Evolutionary conservation across 2,329 filamentous ascomycete genomes (phyloP).

Genomic region (Sporothrix sp.): DNA sequence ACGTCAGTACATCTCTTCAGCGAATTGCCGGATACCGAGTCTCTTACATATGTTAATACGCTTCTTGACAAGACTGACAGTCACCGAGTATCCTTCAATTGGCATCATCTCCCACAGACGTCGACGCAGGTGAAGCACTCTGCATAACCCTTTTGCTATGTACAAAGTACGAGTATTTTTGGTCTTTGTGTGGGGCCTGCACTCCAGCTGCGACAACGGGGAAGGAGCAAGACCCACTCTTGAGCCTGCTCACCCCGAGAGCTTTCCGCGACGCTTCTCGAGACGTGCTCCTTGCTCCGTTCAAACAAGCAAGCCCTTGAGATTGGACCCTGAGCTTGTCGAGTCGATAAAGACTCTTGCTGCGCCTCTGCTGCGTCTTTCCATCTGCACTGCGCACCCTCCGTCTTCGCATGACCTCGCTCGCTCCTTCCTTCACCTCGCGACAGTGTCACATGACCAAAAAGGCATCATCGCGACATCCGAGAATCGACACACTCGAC

Average conservation of each 20-base stretch:
- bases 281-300: not conserved
- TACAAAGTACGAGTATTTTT: not conserved
- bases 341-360: too few relatives aligned
- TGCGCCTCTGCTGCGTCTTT: not conserved
- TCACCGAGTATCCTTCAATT: too few relatives aligned
- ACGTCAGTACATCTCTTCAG: too few relatives aligned
- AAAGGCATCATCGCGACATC: slow-evolving; percentile 1
- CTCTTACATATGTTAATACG: too few relatives aligned
- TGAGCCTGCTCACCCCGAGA: not conserved
- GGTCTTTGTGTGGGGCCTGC: not conserved
- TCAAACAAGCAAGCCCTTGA: not conserved
- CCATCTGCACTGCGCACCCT: not conserved
- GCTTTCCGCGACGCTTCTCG: not conserved
- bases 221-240: slow-evolving; percentile 6
- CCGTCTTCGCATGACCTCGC: too few relatives aligned
- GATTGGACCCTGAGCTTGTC: too few relatives aligned
- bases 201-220: not conserved
- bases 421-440: not conserved
- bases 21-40: too few relatives aligned
- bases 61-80: too few relatives aligned
- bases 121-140: too few relatives aligned
- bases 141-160: too few relatives aligned
- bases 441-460: slow-evolving; percentile 1
- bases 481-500: not conserved
- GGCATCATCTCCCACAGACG: too few relatives aligned